Conservation (phyloP, 306 rosid genomes). For the Lablab purpureus region DNA sequence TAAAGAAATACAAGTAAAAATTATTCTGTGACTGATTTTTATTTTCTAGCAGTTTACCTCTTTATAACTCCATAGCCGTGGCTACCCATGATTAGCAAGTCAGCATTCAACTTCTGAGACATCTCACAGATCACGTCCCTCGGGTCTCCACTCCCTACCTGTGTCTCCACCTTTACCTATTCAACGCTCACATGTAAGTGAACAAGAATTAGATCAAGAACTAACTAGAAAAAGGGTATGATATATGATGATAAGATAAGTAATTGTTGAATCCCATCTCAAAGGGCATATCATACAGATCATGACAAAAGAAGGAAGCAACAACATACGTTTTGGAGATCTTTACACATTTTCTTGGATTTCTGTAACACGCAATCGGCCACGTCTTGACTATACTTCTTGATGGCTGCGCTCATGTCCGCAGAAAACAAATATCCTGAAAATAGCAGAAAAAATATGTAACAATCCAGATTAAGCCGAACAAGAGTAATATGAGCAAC, state of each 20-base stretch:
- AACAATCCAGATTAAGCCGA: too few species aligned
- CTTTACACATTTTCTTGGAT: slow-evolving; percentile 61
- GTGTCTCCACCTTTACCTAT: slow-evolving; percentile 66
- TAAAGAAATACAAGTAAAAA: too few species aligned
- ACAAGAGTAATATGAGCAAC: too few species aligned
- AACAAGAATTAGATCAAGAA: not conserved
- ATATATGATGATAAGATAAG: not conserved
- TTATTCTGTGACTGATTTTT: too few species aligned
- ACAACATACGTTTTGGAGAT: slow-evolving; percentile 57
- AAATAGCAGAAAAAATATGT: not conserved
- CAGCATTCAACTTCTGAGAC: slow-evolving; percentile 57
- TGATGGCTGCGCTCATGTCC: slow-evolving; percentile 54
- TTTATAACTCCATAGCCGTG: slow-evolving; percentile 65
- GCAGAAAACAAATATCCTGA: slow-evolving; percentile 63
- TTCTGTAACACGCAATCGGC: slow-evolving; percentile 57
- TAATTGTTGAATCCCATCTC: not conserved
- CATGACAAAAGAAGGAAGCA: not conserved
- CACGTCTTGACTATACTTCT: slow-evolving; percentile 57
- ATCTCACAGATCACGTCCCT: slow-evolving; percentile 71
- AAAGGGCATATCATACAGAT: not conserved
- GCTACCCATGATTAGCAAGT: slow-evolving; percentile 74
- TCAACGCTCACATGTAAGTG: not conserved
- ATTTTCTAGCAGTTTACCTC: slow-evolving; percentile 48
- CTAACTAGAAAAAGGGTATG: not conserved
- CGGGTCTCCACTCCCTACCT: slow-evolving; percentile 69